These are phyloP conservation scores for Penicillium antarcticum DNA, from an alignment of 495 filamentous ascomycete genomes.

Conservation along the genomic window DNA sequence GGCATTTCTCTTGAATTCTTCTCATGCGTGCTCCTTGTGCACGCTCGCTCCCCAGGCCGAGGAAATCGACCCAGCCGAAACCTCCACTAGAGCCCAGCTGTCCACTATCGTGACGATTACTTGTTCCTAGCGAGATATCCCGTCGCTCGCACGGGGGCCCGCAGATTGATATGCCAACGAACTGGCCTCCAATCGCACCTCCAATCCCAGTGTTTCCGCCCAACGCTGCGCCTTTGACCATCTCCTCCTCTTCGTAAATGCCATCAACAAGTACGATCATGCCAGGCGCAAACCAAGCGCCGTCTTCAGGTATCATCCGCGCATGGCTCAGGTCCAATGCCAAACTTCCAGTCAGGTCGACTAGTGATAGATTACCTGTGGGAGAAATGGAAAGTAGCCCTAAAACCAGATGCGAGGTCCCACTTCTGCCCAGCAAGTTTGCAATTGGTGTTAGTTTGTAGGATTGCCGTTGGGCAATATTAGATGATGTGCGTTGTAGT, in stretches of 20 bases:
- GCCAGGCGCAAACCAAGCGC: constrained; percentile 86
- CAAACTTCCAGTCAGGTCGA: constrained; percentile 84
- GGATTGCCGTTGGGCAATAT: constrained; percentile 52
- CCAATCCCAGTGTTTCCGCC: constrained; percentile 77
- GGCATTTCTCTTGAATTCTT: constrained; percentile 55
- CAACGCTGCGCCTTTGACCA: constrained; percentile 59
- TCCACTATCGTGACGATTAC: constrained; percentile 47
- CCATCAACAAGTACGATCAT: constrained; percentile 96
- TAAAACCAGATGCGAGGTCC: constrained; percentile 80
- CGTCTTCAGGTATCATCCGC: constrained; percentile 75
- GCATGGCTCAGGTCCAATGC: constrained; percentile 79
- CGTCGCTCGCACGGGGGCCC: constrained; percentile 88
- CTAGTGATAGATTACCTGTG: constrained; percentile 76
- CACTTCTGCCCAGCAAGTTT: constrained; percentile 86
- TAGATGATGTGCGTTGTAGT: constrained; percentile 54
- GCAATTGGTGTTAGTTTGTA: constrained; percentile 92
- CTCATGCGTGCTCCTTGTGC: constrained; percentile 81
- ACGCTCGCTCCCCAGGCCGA: constrained; percentile 86
- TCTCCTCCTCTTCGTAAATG: constrained; percentile 87
- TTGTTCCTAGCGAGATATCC: constrained; percentile 70
- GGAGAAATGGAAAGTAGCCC: constrained; percentile 79
- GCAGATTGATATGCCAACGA: constrained; percentile 84
- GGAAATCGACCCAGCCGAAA: constrained; percentile 95
- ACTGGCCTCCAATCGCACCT: constrained; percentile 82
- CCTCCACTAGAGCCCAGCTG: constrained; percentile 65